Percentiles rank a stretch among this genome's conserved stretches.
Evolutionary conservation across 139 green algal genomes (phyloP).

Genomic region (Bryopsis sp.): DNA sequence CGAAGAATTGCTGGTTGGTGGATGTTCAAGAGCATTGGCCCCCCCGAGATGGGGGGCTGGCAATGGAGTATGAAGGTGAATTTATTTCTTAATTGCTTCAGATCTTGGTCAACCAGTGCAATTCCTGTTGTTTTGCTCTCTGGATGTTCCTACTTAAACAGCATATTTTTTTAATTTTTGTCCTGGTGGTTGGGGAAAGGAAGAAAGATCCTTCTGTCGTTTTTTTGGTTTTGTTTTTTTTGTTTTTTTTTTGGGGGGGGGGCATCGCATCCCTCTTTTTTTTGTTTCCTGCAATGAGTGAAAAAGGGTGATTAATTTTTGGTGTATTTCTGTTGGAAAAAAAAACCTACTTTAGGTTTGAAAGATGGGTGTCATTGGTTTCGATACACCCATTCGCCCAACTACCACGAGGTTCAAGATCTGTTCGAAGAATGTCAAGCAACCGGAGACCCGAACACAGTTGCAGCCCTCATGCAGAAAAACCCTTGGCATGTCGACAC

Average conservation of each 20-base stretch:
- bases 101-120: background rate
- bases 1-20: background rate
- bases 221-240: background rate
- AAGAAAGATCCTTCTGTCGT: background rate
- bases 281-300: background rate
- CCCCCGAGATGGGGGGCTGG: background rate
- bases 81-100: background rate
- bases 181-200: background rate
- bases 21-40: background rate
- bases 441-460: constrained; percentile 66
- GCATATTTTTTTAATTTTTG: background rate
- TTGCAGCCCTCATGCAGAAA: constrained; percentile 54
- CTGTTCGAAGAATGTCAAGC: constrained; percentile 33
- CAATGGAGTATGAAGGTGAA: background rate
- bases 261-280: background rate
- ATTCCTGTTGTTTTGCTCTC: background rate
- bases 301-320: background rate
- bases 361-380: constrained; percentile 7
- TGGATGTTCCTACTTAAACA: background rate
- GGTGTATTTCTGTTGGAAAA: background rate
- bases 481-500: constrained; percentile 81
- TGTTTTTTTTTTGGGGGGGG: background rate
- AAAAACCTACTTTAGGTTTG: background rate
- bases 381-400: background rate
- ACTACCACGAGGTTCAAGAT: background rate